These are phyloP conservation scores for Elsinoe batatas DNA, from an alignment of 2,329 filamentous ascomycete genomes.

Conservation along the genomic window DNA sequence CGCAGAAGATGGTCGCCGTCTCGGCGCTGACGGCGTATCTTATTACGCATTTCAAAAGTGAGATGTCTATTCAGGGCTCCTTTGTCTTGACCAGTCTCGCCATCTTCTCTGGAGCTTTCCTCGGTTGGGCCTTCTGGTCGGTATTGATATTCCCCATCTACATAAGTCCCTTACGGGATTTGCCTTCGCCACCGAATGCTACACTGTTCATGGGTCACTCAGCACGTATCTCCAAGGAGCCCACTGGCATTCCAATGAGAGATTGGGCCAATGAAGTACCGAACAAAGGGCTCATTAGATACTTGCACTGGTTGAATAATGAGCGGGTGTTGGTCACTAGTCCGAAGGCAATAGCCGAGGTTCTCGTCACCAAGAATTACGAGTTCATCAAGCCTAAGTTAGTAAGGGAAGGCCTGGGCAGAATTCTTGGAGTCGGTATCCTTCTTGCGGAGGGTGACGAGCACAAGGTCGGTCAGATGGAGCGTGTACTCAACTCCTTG, in stretches of 20 bases:
- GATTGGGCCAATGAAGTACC: conserved; percentile 45
- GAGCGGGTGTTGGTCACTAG: conserved; percentile 37
- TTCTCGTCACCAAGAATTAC: conserved; percentile 42
- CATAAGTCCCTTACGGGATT: conserved; percentile 47
- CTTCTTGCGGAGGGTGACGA: conserved; percentile 83
- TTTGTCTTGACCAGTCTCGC: conserved; percentile 32
- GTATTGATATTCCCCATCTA: conserved; percentile 48
- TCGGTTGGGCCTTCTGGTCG: conserved; percentile 30
- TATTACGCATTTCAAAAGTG: neutral
- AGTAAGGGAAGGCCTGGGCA: conserved; percentile 45
- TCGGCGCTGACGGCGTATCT: conserved; percentile 1
- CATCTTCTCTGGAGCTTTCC: conserved; percentile 32
- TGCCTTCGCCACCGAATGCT: conserved; percentile 41
- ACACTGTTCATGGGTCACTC: conserved; percentile 35
- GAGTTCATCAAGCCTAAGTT: conserved; percentile 41
- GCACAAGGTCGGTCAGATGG: conserved; percentile 49
- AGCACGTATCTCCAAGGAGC: conserved; percentile 31
- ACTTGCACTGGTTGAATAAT: conserved; percentile 39
- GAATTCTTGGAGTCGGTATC: conserved; percentile 60
- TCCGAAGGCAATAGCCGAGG: conserved; percentile 40
- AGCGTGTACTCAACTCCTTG: too few relatives aligned
- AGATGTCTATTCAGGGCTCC: conserved; percentile 15
- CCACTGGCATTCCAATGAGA: conserved; percentile 35
- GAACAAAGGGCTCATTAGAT: conserved; percentile 47
- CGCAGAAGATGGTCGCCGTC: neutral